A percentile compares a stretch with the other conserved stretches of the same genome.
phyloP scores from a whole-genome alignment of 768 basidiomycete species.

The Tubosaeta sp. region DNA sequence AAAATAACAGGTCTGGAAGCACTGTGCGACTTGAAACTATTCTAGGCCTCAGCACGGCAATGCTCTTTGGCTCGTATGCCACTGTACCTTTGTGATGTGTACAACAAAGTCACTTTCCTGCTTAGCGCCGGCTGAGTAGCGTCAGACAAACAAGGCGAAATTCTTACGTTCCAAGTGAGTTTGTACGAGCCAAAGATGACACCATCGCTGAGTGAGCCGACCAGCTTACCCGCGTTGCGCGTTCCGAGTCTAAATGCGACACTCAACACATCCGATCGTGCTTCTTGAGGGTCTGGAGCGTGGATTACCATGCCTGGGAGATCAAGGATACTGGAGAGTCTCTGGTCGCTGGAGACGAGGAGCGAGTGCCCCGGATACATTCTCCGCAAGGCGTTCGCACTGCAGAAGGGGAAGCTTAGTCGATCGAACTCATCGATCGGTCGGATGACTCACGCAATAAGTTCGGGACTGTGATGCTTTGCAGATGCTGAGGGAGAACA shows the following conservation, averaged over 20 bases:
- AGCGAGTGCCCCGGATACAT: conserved; percentile 62
- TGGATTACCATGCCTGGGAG: conserved; percentile 47
- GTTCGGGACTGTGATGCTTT: conserved; percentile 41
- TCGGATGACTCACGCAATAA: conserved; percentile 39
- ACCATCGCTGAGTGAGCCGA: conserved; percentile 51
- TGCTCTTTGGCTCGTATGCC: background rate
- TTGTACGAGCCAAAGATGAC: conserved; percentile 54
- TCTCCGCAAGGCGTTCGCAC: conserved; percentile 47
- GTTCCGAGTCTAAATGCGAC: conserved; percentile 48
- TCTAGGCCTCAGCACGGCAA: background rate
- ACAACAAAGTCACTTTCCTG: conserved; percentile 57
- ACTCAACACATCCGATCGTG: conserved; percentile 45
- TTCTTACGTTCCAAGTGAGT: conserved; percentile 55
- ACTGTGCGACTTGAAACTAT: conserved; percentile 30
- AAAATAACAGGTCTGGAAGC: conserved; percentile 35
- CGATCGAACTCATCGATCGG: conserved; percentile 4
- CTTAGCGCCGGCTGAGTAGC: conserved; percentile 1
- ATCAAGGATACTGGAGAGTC: conserved; percentile 43
- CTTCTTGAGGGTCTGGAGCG: conserved; percentile 46
- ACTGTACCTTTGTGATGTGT: conserved; percentile 46
- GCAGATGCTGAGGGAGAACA: conserved; percentile 43
- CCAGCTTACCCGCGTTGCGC: conserved; percentile 32
- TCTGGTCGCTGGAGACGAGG: conserved; percentile 46
- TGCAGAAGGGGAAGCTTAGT: conserved; percentile 6
- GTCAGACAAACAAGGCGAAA: background rate